A percentile compares a stretch with the other conserved stretches of the same genome.
Evolutionary conservation across 2,329 filamentous ascomycete genomes (phyloP).

Genomic region (Penicillium frequentans): DNA sequence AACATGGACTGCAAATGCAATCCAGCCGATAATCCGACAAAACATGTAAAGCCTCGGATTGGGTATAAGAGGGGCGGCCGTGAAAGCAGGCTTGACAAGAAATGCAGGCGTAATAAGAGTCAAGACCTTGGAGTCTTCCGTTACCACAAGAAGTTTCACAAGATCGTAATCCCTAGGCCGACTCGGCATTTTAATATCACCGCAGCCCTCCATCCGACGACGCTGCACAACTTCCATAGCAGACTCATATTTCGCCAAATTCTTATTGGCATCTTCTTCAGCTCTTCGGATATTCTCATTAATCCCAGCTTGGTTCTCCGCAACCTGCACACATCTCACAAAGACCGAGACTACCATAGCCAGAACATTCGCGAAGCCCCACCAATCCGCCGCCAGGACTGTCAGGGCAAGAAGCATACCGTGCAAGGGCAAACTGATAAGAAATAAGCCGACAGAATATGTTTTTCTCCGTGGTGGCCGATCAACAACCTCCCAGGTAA

Average conservation of each 20-base stretch:
- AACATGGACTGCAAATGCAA: conserved; percentile 9
- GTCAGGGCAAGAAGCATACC: conserved; percentile 2
- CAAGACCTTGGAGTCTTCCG: conserved; percentile 11
- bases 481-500: conserved; percentile 6
- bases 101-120: conserved; percentile 8
- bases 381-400: conserved; percentile 10
- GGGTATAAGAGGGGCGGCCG: background rate
- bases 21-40: conserved; percentile 4
- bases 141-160: conserved; percentile 6
- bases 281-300: conserved; percentile 2
- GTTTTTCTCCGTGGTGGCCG: background rate
- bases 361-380: conserved; percentile 11
- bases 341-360: conserved; percentile 9
- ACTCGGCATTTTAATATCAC: background rate
- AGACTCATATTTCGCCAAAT: background rate
- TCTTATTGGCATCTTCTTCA: background rate
- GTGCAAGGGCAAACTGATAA: conserved; percentile 4
- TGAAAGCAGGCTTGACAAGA: conserved; percentile 6
- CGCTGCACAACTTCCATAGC: background rate
- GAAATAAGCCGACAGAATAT: background rate
- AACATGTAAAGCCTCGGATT: background rate
- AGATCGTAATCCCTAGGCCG: background rate
- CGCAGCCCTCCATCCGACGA: background rate
- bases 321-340: conserved; percentile 7
- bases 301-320: conserved; percentile 10